Base-by-base conservation (phyloP, 1,139 yeast species). In the Hansenula sp. region DNA sequence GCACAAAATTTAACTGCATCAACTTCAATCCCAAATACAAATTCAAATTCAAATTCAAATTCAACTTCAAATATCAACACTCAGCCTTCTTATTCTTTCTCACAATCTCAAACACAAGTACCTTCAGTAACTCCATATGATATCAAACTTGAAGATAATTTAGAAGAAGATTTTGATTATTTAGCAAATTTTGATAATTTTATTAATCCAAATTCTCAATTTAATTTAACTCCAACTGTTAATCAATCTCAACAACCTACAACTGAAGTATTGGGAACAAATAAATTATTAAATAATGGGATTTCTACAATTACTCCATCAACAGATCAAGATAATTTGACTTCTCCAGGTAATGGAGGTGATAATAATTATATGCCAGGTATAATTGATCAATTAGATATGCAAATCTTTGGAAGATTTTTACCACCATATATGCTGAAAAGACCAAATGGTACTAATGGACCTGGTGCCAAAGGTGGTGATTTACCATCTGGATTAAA, bases 341-440 rank as follows among this genome's bases (percentile, higher is more conserved):
- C n/a, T n/a, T n/a, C n/a, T n/a, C n/a, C n/a, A n/a, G n/a, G n/a
- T n/a, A n/a, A 36, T 28, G 45, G 41, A 18, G 55, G 60, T 32
- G 60, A n/a, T n/a, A n/a, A 61, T 36, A 57, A 60, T 40, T 86
- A 86, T 56, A 72, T 84, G 47, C 89, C 93, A 2, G 94, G 95
- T 5, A 83, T 85, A 17, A 83, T 88, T 72, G 96, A 88, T 61
- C 84, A 83, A 53, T 67, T 88, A 39, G 96, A 89, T 61, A 78
- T 88, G 48, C 93, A 87, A 59, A 74, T 89, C 13, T 88, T 89
- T 67, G 96, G 96, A 1, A 70, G 86, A 41, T 82, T 84, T 54
- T 62, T 88, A 43, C 96, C 96, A 4, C 94, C 95, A 1, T 87
- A 86, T 57, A 86, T 86, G 94, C 63, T 79, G 47, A 74, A 73